Conservation (phyloP, 768 basidiomycete genomes). For the Glaciozyma martinii region DNA sequence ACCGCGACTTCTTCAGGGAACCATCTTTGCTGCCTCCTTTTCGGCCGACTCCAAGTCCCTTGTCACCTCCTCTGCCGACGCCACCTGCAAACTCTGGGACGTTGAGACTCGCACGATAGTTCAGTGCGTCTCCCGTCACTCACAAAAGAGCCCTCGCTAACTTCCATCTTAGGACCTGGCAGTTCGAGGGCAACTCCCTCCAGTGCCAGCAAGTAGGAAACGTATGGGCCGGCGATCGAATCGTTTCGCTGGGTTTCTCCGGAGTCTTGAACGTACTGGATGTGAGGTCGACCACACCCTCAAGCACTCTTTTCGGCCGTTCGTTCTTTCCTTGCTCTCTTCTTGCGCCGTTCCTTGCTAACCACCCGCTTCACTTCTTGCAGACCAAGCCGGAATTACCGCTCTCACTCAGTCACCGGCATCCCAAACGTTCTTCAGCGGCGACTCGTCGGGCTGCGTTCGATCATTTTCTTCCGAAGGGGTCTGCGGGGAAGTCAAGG, state of each 20-base stretch:
- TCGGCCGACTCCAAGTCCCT: slow-evolving; percentile 11
- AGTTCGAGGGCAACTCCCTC: slow-evolving; percentile 20
- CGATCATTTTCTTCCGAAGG: neutral
- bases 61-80: slow-evolving; percentile 45
- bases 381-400: slow-evolving; percentile 25
- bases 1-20: neutral
- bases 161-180: slow-evolving; percentile 9
- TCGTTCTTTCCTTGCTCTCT: neutral
- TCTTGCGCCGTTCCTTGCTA: neutral
- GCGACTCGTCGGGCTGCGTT: slow-evolving; percentile 21
- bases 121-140: neutral
- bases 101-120: slow-evolving; percentile 57
- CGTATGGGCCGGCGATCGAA: slow-evolving; percentile 35
- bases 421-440: slow-evolving; percentile 15
- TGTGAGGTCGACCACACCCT: slow-evolving; percentile 4
- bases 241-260: slow-evolving; percentile 29
- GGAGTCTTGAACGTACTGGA: slow-evolving; percentile 29
- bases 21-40: slow-evolving; percentile 23
- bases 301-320: slow-evolving; percentile 12
- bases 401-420: slow-evolving; percentile 12
- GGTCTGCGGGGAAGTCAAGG: neutral
- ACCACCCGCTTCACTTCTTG: neutral
- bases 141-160: neutral
- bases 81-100: slow-evolving; percentile 86
- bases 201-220: slow-evolving; percentile 30